These are phyloP conservation scores for Kwoniella sp. DNA, from an alignment of 768 basidiomycete genomes.

Conservation along the genomic window DNA sequence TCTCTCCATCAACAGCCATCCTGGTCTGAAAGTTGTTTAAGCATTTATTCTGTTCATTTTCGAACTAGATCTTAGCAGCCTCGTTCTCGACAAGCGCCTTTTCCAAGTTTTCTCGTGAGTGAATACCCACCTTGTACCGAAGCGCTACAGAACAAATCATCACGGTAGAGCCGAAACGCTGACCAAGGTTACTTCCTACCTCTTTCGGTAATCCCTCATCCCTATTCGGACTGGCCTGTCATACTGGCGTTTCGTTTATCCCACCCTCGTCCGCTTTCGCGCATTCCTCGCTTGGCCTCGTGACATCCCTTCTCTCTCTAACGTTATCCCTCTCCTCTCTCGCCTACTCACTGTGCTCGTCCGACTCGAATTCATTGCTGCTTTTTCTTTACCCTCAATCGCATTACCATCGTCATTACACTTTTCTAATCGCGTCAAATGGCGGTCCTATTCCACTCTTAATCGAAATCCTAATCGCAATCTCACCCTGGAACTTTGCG, in stretches of 20 bases:
- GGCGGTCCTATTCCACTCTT: constrained; percentile 3
- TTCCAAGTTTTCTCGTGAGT: neutral
- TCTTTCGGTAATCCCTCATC: constrained; percentile 2
- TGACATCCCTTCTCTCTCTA: neutral
- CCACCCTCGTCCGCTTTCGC: neutral
- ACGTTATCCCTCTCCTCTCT: neutral
- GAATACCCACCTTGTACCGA: neutral
- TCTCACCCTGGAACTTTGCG: constrained; percentile 27
- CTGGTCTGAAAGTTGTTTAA: neutral
- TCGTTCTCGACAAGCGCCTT: neutral
- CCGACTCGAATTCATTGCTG: neutral
- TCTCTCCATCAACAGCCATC: neutral
- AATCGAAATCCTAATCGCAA: constrained; percentile 3
- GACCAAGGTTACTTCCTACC: neutral
- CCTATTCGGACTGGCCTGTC: constrained; percentile 1
- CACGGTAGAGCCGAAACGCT: constrained; percentile 6
- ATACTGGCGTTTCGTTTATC: neutral
- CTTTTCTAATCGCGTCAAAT: constrained; percentile 1
- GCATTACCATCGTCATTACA: neutral
- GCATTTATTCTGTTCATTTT: neutral
- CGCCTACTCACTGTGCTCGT: neutral
- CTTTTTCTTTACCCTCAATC: neutral
- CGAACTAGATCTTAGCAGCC: neutral
- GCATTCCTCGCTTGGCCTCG: constrained; percentile 8
- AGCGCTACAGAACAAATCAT: neutral